Evolutionary conservation across 2,329 filamentous ascomycete genomes (phyloP).

Genomic region (Penicillium sp.): DNA sequence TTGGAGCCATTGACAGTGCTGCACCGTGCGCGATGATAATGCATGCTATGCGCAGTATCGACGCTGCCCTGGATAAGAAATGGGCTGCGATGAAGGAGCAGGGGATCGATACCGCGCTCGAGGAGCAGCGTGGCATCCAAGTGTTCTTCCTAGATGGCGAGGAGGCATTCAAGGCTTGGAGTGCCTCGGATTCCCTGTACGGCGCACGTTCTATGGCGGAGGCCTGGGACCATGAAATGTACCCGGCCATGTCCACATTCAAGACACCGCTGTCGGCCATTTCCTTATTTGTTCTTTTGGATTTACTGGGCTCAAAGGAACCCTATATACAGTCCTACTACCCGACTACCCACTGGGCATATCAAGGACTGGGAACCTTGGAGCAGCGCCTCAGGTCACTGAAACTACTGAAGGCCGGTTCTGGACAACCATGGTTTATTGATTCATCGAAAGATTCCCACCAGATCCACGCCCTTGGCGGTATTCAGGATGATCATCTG

Average conservation of each 20-base stretch:
- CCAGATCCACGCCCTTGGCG: constrained; percentile 45
- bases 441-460: constrained; percentile 55
- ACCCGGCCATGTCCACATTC: constrained; percentile 70
- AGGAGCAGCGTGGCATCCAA: constrained; percentile 77
- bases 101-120: constrained; percentile 51
- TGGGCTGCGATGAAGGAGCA: constrained; percentile 68
- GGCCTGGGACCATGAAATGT: constrained; percentile 66
- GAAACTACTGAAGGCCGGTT: constrained; percentile 59
- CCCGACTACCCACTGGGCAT: constrained; percentile 87
- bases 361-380: constrained; percentile 66
- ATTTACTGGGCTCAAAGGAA: constrained; percentile 68
- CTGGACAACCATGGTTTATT: constrained; percentile 54
- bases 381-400: constrained; percentile 69
- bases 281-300: constrained; percentile 82
- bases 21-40: constrained; percentile 91
- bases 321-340: constrained; percentile 82
- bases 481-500: constrained; percentile 79
- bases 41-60: constrained; percentile 72
- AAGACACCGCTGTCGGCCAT: constrained; percentile 72
- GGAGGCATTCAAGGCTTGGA: constrained; percentile 83
- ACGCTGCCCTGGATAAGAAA: constrained; percentile 71
- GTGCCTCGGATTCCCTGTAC: constrained; percentile 75
- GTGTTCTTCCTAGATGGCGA: constrained; percentile 89
- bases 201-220: constrained; percentile 77
- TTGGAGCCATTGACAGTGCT: constrained; percentile 89